Base-by-base conservation (phyloP, 768 basidiomycete genomes). In the Podaxis mareebaensis region DNA sequence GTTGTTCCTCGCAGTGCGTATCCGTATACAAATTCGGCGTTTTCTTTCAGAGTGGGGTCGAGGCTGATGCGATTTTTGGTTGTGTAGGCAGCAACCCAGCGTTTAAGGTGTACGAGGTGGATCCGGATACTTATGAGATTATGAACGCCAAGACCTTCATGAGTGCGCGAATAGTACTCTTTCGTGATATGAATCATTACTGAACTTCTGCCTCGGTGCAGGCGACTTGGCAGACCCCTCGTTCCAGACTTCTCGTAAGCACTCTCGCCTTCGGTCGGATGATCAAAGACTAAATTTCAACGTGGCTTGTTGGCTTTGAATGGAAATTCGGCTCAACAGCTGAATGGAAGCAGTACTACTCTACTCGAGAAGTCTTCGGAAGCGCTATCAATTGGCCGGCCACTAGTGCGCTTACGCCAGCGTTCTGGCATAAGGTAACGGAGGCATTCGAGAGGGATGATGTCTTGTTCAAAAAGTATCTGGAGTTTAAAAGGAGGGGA, bases 41-140 rank as follows among this genome's bases (percentile, higher is more conserved):
- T 22, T 54, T 15, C 38, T 10, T 30, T 26, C 4, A 10, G 40
- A 48, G 7, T 12, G n/a, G 10, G 48, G 17, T 33, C 10, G 48
- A n/a, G 6, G 6, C 30, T 46, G 44, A 44, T 24, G 0, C 33
- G 33, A 8, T 15, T 8, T 36, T 6, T 48, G 4, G 1, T 36
- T 11, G 15, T 49, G 6, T 61, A 87, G 85, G 76, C 62, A 83
- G 79, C 38, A 85, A 85, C 66, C 84, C 81, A 3, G 81, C 80
- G 13, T 87, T 83, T 75, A 82, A 83, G 58, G 72, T 86, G 0
- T 88, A 87, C 69, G 86, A 88, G 54, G 75, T 89, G 36, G 88
- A 89, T 68, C 85, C 86, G 2, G 85, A 86, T 64, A 87, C 86
- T 4, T 88, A 83, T 66, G 88, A 87, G 66, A 71, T 89, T 54